Conservation (phyloP, 2,329 filamentous ascomycete genomes). For the Cladophialophora yegresii region DNA sequence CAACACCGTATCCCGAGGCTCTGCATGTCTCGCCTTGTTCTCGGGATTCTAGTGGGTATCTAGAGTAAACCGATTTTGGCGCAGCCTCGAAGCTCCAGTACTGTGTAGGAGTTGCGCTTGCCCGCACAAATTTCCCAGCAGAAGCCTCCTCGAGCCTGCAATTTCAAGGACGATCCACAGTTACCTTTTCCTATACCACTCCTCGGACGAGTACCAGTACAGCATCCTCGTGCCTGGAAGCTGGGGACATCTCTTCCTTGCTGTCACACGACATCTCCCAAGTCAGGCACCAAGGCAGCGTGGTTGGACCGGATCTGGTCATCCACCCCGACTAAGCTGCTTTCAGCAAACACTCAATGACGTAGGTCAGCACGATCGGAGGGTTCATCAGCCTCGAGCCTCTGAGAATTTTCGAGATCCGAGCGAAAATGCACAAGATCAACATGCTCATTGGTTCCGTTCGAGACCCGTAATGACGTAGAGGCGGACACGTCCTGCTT, state of each 20-base stretch:
- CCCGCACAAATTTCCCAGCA: not conserved
- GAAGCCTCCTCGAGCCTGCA: not conserved
- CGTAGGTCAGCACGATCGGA: not conserved
- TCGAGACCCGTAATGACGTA: not conserved
- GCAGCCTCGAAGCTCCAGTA: not conserved
- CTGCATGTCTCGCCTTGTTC: not conserved
- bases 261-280: not conserved
- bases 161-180: not conserved
- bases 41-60: no score
- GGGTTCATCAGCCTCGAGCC: not conserved
- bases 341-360: not conserved
- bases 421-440: constrained; percentile 1
- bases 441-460: not conserved
- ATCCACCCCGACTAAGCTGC: not conserved
- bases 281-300: not conserved
- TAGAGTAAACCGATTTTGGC: not conserved
- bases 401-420: constrained; percentile 1
- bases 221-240: not conserved
- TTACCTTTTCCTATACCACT: not conserved
- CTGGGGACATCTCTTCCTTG: not conserved
- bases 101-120: not conserved
- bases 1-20: not conserved
- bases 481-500: not conserved
- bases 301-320: not conserved
- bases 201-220: not conserved